Conservation (phyloP, 2,329 filamentous ascomycete genomes). For the Hymenoscyphus salicellus region DNA sequence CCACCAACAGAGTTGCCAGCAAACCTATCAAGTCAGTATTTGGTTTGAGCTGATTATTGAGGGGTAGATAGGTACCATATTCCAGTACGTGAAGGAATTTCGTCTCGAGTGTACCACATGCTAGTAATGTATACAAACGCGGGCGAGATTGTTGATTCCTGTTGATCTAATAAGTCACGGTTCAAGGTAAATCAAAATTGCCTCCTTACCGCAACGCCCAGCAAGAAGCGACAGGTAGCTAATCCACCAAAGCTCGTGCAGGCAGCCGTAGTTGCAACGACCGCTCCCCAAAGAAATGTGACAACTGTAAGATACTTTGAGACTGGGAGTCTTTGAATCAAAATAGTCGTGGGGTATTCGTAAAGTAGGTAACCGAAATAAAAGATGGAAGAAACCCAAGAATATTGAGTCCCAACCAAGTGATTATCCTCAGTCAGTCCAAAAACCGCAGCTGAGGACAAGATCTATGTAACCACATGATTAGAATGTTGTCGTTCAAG, state of each 20-base stretch:
- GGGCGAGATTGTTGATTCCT: slow-evolving; percentile 52
- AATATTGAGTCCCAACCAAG: slow-evolving; percentile 47
- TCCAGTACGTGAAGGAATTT: slow-evolving; percentile 57
- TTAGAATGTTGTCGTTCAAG: neutral
- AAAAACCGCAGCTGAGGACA: slow-evolving; percentile 48
- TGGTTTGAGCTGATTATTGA: neutral
- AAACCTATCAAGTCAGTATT: slow-evolving; percentile 40
- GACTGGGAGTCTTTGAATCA: slow-evolving; percentile 52
- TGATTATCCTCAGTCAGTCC: slow-evolving; percentile 45
- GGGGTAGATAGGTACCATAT: slow-evolving; percentile 40
- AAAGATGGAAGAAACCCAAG: slow-evolving; percentile 47
- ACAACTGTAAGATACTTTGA: slow-evolving; percentile 51
- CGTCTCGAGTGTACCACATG: slow-evolving; percentile 45
- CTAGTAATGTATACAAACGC: slow-evolving; percentile 53
- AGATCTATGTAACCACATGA: slow-evolving; percentile 11
- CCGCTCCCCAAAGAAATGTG: slow-evolving; percentile 35
- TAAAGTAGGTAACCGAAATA: slow-evolving; percentile 46
- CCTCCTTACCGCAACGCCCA: slow-evolving; percentile 46
- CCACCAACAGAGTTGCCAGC: slow-evolving; percentile 51
- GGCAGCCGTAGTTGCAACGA: slow-evolving; percentile 47
- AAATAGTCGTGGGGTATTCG: slow-evolving; percentile 41
- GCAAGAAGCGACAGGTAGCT: slow-evolving; percentile 47
- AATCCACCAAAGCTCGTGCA: slow-evolving; percentile 50
- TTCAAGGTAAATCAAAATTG: neutral
- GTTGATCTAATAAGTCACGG: neutral